Evolutionary conservation across 1,139 yeast species (phyloP).

Genomic region (Pichia kudriavzevii): DNA sequence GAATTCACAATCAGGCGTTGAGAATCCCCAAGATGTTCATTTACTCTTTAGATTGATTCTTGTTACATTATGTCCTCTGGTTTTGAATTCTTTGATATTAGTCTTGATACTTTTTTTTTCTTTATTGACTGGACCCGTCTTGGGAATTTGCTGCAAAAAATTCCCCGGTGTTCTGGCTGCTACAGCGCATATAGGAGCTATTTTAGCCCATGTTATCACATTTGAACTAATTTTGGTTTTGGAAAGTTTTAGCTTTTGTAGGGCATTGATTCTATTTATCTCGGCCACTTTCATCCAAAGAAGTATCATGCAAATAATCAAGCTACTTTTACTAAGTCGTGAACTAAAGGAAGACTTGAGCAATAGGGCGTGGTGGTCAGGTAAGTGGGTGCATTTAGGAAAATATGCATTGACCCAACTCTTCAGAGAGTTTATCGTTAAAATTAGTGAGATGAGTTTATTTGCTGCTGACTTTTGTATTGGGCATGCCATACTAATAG

Average conservation of each 20-base stretch:
- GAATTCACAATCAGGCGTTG: conserved; percentile 63
- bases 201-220: conserved; percentile 43
- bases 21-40: conserved; percentile 40
- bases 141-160: conserved; percentile 31
- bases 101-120: conserved; percentile 41
- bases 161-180: conserved; percentile 36
- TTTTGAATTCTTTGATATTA: conserved; percentile 39
- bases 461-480: conserved; percentile 68
- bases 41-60: conserved; percentile 46
- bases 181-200: conserved; percentile 44
- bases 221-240: conserved; percentile 57
- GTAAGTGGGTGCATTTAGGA: conserved; percentile 59
- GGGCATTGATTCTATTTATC: conserved; percentile 51
- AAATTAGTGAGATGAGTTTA: conserved; percentile 56
- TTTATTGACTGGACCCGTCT: conserved; percentile 38
- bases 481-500: conserved; percentile 55
- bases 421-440: conserved; percentile 58
- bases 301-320: conserved; percentile 39
- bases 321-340: conserved; percentile 45
- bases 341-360: conserved; percentile 51
- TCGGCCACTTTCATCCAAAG: conserved; percentile 51
- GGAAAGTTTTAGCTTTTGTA: conserved; percentile 55
- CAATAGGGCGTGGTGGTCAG: conserved; percentile 83
- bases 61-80: conserved; percentile 46
- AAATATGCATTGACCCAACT: conserved; percentile 58